A percentile compares a stretch with the other conserved stretches of the same genome.
Evolutionary conservation across 192 early-diverging fungal genomes (phyloP).

Genomic region (Coemansia sp.): DNA sequence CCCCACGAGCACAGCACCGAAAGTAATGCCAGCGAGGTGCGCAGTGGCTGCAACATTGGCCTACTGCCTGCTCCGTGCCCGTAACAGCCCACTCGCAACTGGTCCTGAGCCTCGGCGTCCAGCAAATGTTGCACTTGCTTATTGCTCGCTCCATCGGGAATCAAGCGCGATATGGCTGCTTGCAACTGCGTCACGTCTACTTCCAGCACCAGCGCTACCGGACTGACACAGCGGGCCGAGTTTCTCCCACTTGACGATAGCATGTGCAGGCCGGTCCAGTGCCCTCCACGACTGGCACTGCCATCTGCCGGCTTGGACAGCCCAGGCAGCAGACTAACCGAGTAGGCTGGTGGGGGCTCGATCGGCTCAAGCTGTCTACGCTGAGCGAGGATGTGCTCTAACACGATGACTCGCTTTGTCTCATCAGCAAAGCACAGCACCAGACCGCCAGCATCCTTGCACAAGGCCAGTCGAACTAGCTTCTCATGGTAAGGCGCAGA

Average conservation of each 20-base stretch:
- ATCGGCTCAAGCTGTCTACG: slow-evolving; percentile 5
- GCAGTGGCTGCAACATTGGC: slow-evolving; percentile 19
- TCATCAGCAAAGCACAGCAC: slow-evolving; percentile 37
- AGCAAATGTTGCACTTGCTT: slow-evolving; percentile 32
- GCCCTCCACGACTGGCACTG: neutral
- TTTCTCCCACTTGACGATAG: slow-evolving; percentile 9
- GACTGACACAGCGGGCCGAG: neutral
- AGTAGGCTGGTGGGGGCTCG: slow-evolving; percentile 2
- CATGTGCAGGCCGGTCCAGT: slow-evolving; percentile 13
- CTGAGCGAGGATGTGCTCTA: slow-evolving; percentile 17
- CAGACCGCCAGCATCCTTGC: slow-evolving; percentile 21
- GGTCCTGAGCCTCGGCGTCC: slow-evolving; percentile 1
- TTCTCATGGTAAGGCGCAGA: slow-evolving; percentile 33
- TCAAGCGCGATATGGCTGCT: slow-evolving; percentile 17
- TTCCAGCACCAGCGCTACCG: slow-evolving; percentile 32
- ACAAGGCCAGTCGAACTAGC: slow-evolving; percentile 22
- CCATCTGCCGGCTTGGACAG: neutral
- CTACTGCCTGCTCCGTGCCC: neutral
- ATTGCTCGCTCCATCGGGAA: slow-evolving; percentile 22
- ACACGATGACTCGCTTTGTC: slow-evolving; percentile 13
- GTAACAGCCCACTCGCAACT: neutral
- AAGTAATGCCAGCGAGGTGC: slow-evolving; percentile 34
- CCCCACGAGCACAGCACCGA: slow-evolving; percentile 54
- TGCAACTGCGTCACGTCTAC: slow-evolving; percentile 42
- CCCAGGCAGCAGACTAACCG: slow-evolving; percentile 11